Percentiles rank a stretch among this genome's conserved stretches.
Conservation (phyloP, 2,329 filamentous ascomycete genomes). For the Cordyceps militaris region DNA sequence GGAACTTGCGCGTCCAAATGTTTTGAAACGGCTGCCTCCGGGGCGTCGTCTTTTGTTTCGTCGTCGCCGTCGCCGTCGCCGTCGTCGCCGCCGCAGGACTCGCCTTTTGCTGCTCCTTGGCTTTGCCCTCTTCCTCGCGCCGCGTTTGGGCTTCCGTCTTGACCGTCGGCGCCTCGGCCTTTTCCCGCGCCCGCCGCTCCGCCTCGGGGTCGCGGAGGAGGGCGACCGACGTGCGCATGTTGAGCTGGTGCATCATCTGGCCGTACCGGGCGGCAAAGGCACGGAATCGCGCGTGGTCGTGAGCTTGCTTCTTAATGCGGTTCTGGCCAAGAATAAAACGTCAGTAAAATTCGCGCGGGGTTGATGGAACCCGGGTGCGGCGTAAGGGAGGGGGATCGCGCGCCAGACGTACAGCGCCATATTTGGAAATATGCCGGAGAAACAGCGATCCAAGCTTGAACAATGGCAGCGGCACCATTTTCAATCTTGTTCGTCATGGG, state of each 20-base stretch:
- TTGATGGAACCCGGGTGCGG: no score
- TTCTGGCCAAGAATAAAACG: constrained; percentile 37
- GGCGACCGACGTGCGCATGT: constrained; percentile 57
- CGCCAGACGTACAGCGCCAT: constrained; percentile 53
- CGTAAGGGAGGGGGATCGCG: no score
- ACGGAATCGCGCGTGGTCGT: constrained; percentile 57
- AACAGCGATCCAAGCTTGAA: constrained; percentile 62
- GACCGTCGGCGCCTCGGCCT: constrained; percentile 56
- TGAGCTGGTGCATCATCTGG: constrained; percentile 58
- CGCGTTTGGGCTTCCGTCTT: constrained; percentile 56
- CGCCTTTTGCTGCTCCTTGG: constrained; percentile 27
- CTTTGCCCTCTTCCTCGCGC: constrained; percentile 43
- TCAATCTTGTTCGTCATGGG: neutral
- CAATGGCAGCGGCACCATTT: constrained; percentile 61
- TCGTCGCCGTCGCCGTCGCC: neutral
- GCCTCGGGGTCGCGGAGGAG: constrained; percentile 50
- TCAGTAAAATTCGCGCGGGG: neutral
- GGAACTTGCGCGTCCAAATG: constrained; percentile 56
- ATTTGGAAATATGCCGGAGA: constrained; percentile 60
- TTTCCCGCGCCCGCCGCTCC: constrained; percentile 52
- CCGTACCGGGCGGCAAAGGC: constrained; percentile 54
- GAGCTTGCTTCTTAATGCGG: constrained; percentile 57
- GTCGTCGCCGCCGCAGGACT: neutral
- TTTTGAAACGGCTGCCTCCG: constrained; percentile 33
- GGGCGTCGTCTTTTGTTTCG: neutral